Percentiles rank a stretch among this genome's conserved stretches.
Evolutionary conservation across 106 monocot genomes (phyloP).

Genomic region (Acorus gramineus): DNA sequence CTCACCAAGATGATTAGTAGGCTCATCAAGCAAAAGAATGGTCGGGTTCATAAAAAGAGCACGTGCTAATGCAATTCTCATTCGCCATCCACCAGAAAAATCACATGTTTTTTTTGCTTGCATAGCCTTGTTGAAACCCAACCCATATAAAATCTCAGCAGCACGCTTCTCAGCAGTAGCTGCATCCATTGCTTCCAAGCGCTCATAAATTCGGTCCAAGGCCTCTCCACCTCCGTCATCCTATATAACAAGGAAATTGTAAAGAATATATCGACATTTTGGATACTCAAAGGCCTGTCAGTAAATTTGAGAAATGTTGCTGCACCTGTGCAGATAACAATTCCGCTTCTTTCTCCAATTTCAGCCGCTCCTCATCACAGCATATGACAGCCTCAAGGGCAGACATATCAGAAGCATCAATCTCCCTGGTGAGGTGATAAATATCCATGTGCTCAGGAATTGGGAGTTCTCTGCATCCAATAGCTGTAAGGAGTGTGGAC

Average conservation of each 20-base stretch:
- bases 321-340: constrained; percentile 57
- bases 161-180: constrained; percentile 98
- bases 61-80: constrained; percentile 96
- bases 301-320: background rate
- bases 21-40: constrained; percentile 95
- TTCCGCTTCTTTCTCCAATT: constrained; percentile 85
- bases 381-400: constrained; percentile 79
- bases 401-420: constrained; percentile 97
- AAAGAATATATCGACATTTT: background rate
- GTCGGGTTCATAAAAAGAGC: constrained; percentile 98
- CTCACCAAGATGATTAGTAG: constrained; percentile 97
- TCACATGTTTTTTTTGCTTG: constrained; percentile 94
- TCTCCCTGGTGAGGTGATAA: constrained; percentile 76
- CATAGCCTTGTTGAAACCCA: constrained; percentile 92
- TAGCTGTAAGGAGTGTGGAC: constrained; percentile 73
- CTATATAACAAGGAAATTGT: constrained; percentile 8
- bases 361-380: constrained; percentile 89
- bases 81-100: constrained; percentile 98
- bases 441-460: constrained; percentile 99
- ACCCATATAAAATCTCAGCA: constrained; percentile 89
- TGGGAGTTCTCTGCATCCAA: constrained; percentile 81
- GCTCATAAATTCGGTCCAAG: constrained; percentile 72
- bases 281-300: background rate
- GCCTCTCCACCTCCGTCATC: constrained; percentile 68
- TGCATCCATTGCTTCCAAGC: constrained; percentile 89